Base-by-base conservation (phyloP, 1,284 basidiomycete genomes). In the Apiotrichum laibachii region DNA sequence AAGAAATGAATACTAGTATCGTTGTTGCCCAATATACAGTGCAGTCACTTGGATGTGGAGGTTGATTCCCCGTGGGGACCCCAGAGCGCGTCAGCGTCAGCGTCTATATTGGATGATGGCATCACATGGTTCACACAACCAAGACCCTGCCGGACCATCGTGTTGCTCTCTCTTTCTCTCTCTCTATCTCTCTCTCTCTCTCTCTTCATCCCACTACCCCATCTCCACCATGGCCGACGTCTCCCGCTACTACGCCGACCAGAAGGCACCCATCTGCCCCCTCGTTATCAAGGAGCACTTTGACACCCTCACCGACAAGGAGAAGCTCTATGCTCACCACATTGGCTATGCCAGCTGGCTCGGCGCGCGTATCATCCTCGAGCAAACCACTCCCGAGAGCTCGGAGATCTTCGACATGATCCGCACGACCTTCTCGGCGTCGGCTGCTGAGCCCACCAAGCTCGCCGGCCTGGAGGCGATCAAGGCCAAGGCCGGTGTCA, bases 201-300 rank as follows among this genome's bases (percentile, higher is more conserved):
- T 33, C 26, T 33, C 26, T 18, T 7, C 31, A 13, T 22, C 15
- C 4, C 22, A 9, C 13, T 26, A 13, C n/a, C 46, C 34, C 31
- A 31, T 8, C 47, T 34, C 47, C 19, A 21, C n/a, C 37, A 49
- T 31, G 18, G 33, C 34, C 34, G 43, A 50, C 52, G 33, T 47
- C 19, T 37, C 45, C 19, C 59, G 51, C 50, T 63, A 58, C 59
- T 63, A 60, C 33, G 62, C 62, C 53, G 62, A 63, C 56, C 37
- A 46, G 19, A 56, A 63, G 42, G 62, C 62, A 39, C 62, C 62
- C 43, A 58, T 63, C 59, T 63, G 62, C 56, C 62, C 62, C 0
- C 56, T 63, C 15, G 62, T 50, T 19, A 60, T 63, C 59, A 58
- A 58, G 43, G 56, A 55, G 53, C 56, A 57, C 62, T 63, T 60